phyloP scores from a whole-genome alignment of 225 moss, liverwort and hornwort species.

The Sphagnum contortum region DNA sequence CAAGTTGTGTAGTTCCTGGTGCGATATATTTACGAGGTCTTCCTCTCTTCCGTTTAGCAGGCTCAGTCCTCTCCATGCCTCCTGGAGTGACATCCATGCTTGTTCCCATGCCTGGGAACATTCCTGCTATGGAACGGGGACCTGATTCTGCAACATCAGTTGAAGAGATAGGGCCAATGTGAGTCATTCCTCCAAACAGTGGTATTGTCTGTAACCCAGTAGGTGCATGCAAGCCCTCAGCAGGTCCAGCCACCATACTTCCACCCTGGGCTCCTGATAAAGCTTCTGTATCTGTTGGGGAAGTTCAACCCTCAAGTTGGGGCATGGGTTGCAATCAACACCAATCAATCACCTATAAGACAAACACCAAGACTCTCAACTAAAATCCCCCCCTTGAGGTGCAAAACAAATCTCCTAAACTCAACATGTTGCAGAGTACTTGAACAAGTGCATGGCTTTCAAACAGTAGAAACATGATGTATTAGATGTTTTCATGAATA shows the following conservation, averaged over 20 bases:
- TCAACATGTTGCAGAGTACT: too few relatives aligned
- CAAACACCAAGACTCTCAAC: too few relatives aligned
- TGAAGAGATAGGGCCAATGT: neutral
- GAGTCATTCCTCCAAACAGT: constrained; percentile 15
- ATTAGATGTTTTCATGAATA: too few relatives aligned
- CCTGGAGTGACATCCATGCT: constrained; percentile 22
- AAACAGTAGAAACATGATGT: too few relatives aligned
- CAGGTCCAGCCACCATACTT: constrained; percentile 1
- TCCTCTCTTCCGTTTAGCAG: constrained; percentile 56
- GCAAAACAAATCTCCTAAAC: too few relatives aligned
- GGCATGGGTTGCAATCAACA: too few relatives aligned
- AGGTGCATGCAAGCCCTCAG: constrained; percentile 27
- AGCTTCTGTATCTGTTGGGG: constrained; percentile 12
- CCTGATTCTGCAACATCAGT: neutral
- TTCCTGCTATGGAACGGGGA: constrained; percentile 9
- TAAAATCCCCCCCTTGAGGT: too few relatives aligned
- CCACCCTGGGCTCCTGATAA: constrained; percentile 1
- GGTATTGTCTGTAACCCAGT: constrained; percentile 26
- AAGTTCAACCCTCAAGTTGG: constrained; percentile 4
- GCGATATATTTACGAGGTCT: constrained; percentile 49
- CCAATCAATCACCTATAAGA: too few relatives aligned
- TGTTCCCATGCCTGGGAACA: constrained; percentile 7
- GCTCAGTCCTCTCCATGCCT: constrained; percentile 12
- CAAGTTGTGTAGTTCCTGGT: constrained; percentile 24
- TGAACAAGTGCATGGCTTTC: too few relatives aligned